Conservation (phyloP, 2,329 filamentous ascomycete species). For the Geosmithia putterillii region DNA sequence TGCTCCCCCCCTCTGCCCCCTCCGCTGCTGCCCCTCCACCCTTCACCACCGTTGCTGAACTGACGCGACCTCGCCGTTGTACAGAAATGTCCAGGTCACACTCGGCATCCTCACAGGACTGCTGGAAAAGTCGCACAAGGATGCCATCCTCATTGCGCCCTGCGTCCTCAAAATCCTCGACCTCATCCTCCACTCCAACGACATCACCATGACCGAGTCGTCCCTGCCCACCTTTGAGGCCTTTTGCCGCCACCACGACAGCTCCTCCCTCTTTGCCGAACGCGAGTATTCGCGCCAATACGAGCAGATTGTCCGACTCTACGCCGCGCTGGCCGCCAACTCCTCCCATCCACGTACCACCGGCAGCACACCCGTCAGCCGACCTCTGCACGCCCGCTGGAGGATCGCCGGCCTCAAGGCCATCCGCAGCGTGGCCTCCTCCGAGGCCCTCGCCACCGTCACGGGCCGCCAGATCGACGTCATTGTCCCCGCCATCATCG, state of each 20-base stretch:
- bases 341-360: conserved; percentile 41
- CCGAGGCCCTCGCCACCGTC: conserved; percentile 65
- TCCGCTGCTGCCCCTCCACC: too few relatives aligned
- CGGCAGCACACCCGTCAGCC: conserved; percentile 37
- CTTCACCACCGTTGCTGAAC: too few relatives aligned
- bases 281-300: conserved; percentile 74
- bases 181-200: conserved; percentile 70
- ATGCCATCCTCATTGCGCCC: conserved; percentile 77
- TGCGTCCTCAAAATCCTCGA: conserved; percentile 78
- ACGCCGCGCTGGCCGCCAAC: conserved; percentile 68
- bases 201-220: conserved; percentile 87
- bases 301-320: conserved; percentile 66
- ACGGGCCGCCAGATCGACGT: conserved; percentile 64
- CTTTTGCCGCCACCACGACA: conserved; percentile 82
- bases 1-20: too few relatives aligned
- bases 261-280: conserved; percentile 73
- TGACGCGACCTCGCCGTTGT: too few relatives aligned
- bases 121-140: conserved; percentile 85
- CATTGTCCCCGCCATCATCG: conserved; percentile 73
- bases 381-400: conserved; percentile 69
- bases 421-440: conserved; percentile 68
- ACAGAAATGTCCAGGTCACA: conserved; percentile 87
- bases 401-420: conserved; percentile 63
- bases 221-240: conserved; percentile 76
- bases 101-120: conserved; percentile 84